These are phyloP conservation scores for Odonthalia washingtoniensis DNA, from an alignment of 31 red algal species.

Conservation along the genomic window DNA sequence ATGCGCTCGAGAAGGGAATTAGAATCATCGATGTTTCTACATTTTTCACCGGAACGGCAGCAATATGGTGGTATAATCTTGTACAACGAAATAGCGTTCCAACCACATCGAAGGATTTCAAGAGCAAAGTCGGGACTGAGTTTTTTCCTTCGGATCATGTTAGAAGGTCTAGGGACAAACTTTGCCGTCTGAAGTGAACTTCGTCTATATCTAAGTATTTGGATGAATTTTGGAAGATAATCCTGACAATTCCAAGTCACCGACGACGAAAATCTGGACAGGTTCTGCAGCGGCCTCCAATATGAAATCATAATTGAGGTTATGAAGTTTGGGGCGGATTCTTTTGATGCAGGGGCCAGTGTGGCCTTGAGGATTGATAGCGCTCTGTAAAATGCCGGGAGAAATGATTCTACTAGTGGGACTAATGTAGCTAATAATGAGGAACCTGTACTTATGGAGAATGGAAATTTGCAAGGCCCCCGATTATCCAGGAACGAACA, in stretches of 20 bases:
- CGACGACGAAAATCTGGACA: constrained; percentile 46
- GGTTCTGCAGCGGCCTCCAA: constrained; percentile 40
- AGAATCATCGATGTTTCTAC: constrained; percentile 14
- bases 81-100: not conserved
- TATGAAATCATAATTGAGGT: constrained; percentile 46
- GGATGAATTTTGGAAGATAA: not conserved
- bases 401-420: not conserved
- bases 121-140: not conserved
- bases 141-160: not conserved
- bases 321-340: not conserved
- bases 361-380: constrained; percentile 43
- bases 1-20: not conserved
- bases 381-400: constrained; percentile 20
- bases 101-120: not conserved
- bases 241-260: constrained; percentile 18
- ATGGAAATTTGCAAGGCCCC: constrained; percentile 26
- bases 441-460: constrained; percentile 28
- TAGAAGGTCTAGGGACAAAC: not conserved
- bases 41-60: not conserved
- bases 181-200: not conserved
- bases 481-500: not conserved
- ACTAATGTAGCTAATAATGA: not conserved
- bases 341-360: constrained; percentile 29
- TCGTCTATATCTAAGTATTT: constrained; percentile 8
- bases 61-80: constrained; percentile 1